Evolutionary conservation across 2,329 filamentous ascomycete genomes (phyloP), one percentile per base, ranked within the genome.

Genomic region (Erysiphe pulchra): DNA sequence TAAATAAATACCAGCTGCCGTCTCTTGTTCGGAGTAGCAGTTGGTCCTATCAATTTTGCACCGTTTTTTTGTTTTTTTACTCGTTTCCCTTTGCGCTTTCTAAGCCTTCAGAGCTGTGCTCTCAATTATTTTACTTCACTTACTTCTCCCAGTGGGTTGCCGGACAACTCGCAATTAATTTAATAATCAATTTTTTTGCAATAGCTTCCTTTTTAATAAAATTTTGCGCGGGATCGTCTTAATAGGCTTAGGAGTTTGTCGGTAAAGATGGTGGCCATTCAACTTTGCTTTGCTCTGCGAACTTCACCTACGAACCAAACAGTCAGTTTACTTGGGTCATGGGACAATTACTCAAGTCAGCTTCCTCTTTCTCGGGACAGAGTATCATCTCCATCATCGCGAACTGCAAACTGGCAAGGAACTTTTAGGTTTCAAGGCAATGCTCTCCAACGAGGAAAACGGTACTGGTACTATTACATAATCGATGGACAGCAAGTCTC

Each of bases 391-490:
- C 93, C 93, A 70, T 75, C 80, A 47, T 28, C 24, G 8, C 24
- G 8, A 28, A 28, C 24, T 28, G 85, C 85, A 60, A 80, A 80
- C 55, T 95, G 87, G 85, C 82, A 86, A 63, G 90, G 87, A 59
- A 92, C 84, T 58, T 94, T 98, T 71, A 80, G 84, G 67, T 94
- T 98, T 68, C 81, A 90, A 66, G 80, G 79, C 61, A 66, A 75
- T 50, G 87, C 83, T 49, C 73, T 95, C 57, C 77, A 87, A 69
- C 70, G 83, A 56, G 85, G 87, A 61, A 77, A 83, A 62, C 79
- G 87, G 61, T 95, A 95, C 76, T 98, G 90, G 90, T 98, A 95
- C 77, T 98, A 98, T 76, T 98, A 94, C 73, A 94, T 95, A 76
- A 90, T 95, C 63, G 90, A 98, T 63, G 90, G 90, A 56, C 94